phyloP scores from a whole-genome alignment of 179 eudicot genomes.

The Nepenthes alata region DNA sequence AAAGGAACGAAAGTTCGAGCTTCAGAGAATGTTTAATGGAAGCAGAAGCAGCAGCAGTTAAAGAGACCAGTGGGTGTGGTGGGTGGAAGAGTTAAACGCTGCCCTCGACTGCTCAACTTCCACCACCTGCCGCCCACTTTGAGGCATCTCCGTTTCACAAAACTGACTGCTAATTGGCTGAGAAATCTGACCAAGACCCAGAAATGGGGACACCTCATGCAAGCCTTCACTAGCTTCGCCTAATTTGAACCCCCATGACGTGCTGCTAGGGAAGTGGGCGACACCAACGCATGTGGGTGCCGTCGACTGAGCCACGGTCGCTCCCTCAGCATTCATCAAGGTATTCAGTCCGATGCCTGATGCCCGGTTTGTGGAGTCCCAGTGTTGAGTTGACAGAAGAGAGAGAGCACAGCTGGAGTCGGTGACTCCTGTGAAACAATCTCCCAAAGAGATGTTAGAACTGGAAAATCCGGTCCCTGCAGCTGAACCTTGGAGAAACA shows the following conservation, averaged over 20 bases:
- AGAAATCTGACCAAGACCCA: constrained; percentile 47
- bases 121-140: constrained; percentile 34
- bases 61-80: constrained; percentile 52
- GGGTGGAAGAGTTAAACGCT: constrained; percentile 40
- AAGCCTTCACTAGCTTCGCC: constrained; percentile 22
- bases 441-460: constrained; percentile 39
- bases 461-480: constrained; percentile 23
- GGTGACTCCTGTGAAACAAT: constrained; percentile 39
- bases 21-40: too few relatives aligned
- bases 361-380: constrained; percentile 53
- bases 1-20: constrained; percentile 1
- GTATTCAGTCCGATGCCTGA: constrained; percentile 26
- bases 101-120: constrained; percentile 37
- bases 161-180: constrained; percentile 21
- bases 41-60: constrained; percentile 15
- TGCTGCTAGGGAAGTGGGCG: constrained; percentile 27
- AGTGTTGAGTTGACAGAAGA: constrained; percentile 97
- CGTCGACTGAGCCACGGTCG: constrained; percentile 32
- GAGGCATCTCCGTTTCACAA: constrained; percentile 40
- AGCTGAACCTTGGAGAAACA: constrained; percentile 37
- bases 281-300: constrained; percentile 16
- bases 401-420: constrained; percentile 91
- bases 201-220: constrained; percentile 20
- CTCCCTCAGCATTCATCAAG: constrained; percentile 30
- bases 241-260: constrained; percentile 48